phyloP scores from a whole-genome alignment of 306 rosid genomes.

The Vigna reflexopilosa region DNA sequence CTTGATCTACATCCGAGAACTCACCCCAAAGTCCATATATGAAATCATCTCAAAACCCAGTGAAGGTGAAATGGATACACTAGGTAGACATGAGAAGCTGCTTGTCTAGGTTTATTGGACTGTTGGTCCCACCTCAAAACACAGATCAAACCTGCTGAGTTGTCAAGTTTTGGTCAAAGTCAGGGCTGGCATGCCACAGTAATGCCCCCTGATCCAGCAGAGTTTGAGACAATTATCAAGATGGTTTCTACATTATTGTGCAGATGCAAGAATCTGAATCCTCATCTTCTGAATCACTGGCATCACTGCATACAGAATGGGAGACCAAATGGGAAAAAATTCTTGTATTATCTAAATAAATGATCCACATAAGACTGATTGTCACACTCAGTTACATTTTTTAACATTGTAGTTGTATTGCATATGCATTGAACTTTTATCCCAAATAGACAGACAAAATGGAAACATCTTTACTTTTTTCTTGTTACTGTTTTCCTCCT shows the following conservation, averaged over 20 bases:
- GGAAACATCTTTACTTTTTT: neutral
- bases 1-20: slow-evolving; percentile 41
- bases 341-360: slow-evolving; percentile 24
- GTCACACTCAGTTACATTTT: slow-evolving; percentile 8
- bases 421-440: slow-evolving; percentile 35
- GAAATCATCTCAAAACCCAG: slow-evolving; percentile 47
- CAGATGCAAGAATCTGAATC: slow-evolving; percentile 84
- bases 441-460: neutral
- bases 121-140: slow-evolving; percentile 46
- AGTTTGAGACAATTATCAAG: slow-evolving; percentile 47
- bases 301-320: slow-evolving; percentile 69
- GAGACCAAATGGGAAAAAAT: slow-evolving; percentile 40
- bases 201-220: slow-evolving; percentile 54
- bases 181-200: slow-evolving; percentile 39
- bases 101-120: slow-evolving; percentile 43
- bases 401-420: slow-evolving; percentile 6
- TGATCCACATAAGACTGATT: slow-evolving; percentile 19
- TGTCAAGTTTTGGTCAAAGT: slow-evolving; percentile 41
- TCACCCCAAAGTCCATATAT: slow-evolving; percentile 42
- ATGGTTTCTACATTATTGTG: slow-evolving; percentile 70
- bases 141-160: slow-evolving; percentile 38
- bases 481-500: neutral
- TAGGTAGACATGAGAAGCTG: slow-evolving; percentile 44
- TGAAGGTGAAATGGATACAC: slow-evolving; percentile 46
- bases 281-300: slow-evolving; percentile 80